Evolutionary conservation across 2,329 filamentous ascomycete genomes (phyloP).

Genomic region (Monilinia aucupariae): DNA sequence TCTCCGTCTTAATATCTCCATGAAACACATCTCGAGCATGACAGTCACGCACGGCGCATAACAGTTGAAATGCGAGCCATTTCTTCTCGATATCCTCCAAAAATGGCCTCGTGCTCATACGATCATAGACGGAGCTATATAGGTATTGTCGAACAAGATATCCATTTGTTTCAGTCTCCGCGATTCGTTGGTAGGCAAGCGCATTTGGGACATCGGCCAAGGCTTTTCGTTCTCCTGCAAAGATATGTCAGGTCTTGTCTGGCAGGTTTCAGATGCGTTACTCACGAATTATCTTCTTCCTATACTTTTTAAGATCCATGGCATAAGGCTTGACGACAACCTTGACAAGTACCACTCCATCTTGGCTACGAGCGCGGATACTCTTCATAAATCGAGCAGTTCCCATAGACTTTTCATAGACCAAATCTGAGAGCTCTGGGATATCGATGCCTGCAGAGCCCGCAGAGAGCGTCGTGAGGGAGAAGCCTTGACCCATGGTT

Average conservation of each 20-base stretch:
- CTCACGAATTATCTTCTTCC: slow-evolving; percentile 68
- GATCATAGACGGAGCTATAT: slow-evolving; percentile 94
- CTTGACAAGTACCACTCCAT: slow-evolving; percentile 90
- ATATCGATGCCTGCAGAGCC: slow-evolving; percentile 92
- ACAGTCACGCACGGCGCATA: slow-evolving; percentile 88
- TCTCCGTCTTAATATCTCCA: slow-evolving; percentile 98
- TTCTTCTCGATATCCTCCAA: slow-evolving; percentile 98
- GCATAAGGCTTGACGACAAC: slow-evolving; percentile 89
- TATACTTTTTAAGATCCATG: slow-evolving; percentile 75
- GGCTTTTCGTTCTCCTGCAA: slow-evolving; percentile 69
- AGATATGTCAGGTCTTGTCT: slow-evolving; percentile 19
- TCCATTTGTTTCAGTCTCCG: slow-evolving; percentile 87
- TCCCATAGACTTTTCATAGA: slow-evolving; percentile 88
- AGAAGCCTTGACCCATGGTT: slow-evolving; percentile 93
- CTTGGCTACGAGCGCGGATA: slow-evolving; percentile 80
- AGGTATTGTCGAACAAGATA: slow-evolving; percentile 93
- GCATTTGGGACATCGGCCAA: slow-evolving; percentile 85
- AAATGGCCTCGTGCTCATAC: slow-evolving; percentile 92
- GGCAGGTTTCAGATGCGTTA: slow-evolving; percentile 17
- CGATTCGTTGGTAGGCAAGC: slow-evolving; percentile 79
- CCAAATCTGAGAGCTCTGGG: slow-evolving; percentile 81
- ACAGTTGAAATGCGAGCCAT: slow-evolving; percentile 92
- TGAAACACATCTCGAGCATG: slow-evolving; percentile 87
- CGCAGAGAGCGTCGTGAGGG: slow-evolving; percentile 82
- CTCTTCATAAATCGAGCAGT: slow-evolving; percentile 95